A percentile compares a stretch with the other conserved stretches of the same genome.
Conservation (phyloP, 495 filamentous ascomycete species). For the Penicillium antarcticum region DNA sequence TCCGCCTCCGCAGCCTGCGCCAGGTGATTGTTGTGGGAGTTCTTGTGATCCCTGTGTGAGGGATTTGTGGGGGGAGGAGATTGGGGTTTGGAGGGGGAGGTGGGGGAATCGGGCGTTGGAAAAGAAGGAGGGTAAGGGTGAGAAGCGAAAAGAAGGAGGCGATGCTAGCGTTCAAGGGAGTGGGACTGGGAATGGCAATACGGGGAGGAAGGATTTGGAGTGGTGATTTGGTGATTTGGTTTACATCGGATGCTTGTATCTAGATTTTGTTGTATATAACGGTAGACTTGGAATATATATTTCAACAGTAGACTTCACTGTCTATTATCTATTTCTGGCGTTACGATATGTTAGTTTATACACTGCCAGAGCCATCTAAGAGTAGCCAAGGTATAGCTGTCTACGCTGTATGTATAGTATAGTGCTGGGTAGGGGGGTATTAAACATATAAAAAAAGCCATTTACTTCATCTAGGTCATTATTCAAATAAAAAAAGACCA, state of each 20-base stretch:
- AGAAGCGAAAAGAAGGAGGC: not conserved
- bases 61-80: slow-evolving; percentile 39
- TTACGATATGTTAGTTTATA: too few species aligned
- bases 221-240: slow-evolving; percentile 11
- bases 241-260: not conserved
- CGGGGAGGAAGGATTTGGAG: slow-evolving; percentile 12
- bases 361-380: too few species aligned
- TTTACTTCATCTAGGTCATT: too few species aligned
- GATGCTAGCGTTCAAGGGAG: not conserved
- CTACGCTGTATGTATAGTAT: too few species aligned
- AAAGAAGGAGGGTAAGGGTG: slow-evolving; percentile 6
- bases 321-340: too few species aligned
- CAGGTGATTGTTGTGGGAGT: slow-evolving; percentile 40
- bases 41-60: slow-evolving; percentile 44
- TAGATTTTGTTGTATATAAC: not conserved
- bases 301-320: too few species aligned
- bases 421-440: too few species aligned
- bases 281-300: too few species aligned
- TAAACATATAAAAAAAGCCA: too few species aligned
- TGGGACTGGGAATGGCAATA: slow-evolving; percentile 12
- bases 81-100: slow-evolving; percentile 36
- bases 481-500: too few species aligned
- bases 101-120: slow-evolving; percentile 33
- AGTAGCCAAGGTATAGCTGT: too few species aligned
- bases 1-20: slow-evolving; percentile 35